Evolutionary conservation across 2,329 filamentous ascomycete species (phyloP).

Genomic region (Capronia coronata): DNA sequence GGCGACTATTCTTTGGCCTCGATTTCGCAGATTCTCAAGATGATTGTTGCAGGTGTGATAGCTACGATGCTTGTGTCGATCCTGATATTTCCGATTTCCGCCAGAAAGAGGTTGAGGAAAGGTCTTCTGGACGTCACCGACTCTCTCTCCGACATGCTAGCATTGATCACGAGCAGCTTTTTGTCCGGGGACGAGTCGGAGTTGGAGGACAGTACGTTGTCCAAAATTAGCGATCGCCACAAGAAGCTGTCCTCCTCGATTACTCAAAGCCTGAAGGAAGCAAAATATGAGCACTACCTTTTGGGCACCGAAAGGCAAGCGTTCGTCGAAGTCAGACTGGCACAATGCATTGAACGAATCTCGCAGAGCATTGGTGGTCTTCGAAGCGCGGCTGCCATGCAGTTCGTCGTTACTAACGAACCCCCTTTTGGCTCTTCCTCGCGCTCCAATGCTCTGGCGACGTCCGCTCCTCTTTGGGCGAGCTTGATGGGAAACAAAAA

Average conservation of each 20-base stretch:
- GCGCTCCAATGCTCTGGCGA: constrained; percentile 21
- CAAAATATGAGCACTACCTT: constrained; percentile 82
- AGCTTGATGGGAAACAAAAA: constrained; percentile 10
- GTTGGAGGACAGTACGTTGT: constrained; percentile 60
- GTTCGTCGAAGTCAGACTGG: constrained; percentile 67
- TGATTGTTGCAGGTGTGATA: constrained; percentile 70
- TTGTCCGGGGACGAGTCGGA: constrained; percentile 76
- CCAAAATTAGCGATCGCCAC: constrained; percentile 57
- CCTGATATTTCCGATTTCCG: constrained; percentile 70
- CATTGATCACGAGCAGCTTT: constrained; percentile 75
- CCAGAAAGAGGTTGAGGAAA: constrained; percentile 63
- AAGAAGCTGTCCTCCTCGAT: constrained; percentile 62
- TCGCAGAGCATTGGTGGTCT: constrained; percentile 86
- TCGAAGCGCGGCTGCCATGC: constrained; percentile 79
- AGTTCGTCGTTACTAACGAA: constrained; percentile 77
- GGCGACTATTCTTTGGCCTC: constrained; percentile 76
- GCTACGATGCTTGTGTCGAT: constrained; percentile 69
- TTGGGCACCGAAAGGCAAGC: constrained; percentile 74
- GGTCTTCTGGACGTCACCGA: constrained; percentile 68
- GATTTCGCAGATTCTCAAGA: constrained; percentile 73
- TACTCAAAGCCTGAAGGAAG: constrained; percentile 71
- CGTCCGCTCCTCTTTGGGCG: constrained; percentile 19
- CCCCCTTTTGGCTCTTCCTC: constrained; percentile 29
- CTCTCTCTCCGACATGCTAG: constrained; percentile 72
- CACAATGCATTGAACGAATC: constrained; percentile 76